Conservation (phyloP, 192 early-diverging fungal species). For the Powellomyces hirtus region DNA sequence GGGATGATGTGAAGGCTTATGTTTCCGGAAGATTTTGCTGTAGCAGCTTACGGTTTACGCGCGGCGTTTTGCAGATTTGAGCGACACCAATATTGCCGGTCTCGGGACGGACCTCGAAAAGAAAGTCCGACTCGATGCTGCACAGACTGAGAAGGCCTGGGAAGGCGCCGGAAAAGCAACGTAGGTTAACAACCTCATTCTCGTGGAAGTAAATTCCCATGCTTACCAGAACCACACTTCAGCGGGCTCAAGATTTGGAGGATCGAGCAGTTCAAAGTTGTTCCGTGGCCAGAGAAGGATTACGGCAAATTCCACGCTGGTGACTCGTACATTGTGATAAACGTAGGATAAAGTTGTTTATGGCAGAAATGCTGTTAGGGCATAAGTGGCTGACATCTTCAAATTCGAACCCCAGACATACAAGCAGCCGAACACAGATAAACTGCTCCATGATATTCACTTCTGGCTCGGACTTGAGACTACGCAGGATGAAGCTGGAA, state of each 20-base stretch:
- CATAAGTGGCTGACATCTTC: too few species aligned
- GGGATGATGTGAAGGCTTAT: background rate
- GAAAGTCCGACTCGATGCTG: slow-evolving; percentile 56
- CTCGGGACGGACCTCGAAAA: slow-evolving; percentile 48
- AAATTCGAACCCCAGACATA: too few species aligned
- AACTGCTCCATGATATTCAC: slow-evolving; percentile 73
- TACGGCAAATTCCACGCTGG: slow-evolving; percentile 72
- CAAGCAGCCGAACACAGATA: slow-evolving; percentile 57
- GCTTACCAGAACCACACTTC: too few species aligned
- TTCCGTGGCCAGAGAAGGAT: slow-evolving; percentile 56
- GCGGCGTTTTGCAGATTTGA: slow-evolving; percentile 16
- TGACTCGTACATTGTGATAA: slow-evolving; percentile 75
- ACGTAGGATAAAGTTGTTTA: slow-evolving; percentile 56
- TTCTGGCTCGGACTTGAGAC: slow-evolving; percentile 82
- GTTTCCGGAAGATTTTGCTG: too few species aligned
- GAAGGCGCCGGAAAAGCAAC: slow-evolving; percentile 46
- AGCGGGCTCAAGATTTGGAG: slow-evolving; percentile 74
- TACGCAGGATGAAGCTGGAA: slow-evolving; percentile 76
- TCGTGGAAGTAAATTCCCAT: background rate
- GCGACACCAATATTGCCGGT: slow-evolving; percentile 26
- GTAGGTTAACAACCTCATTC: slow-evolving; percentile 15
- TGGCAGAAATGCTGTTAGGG: too few species aligned
- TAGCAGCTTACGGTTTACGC: too few species aligned
- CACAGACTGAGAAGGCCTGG: slow-evolving; percentile 62
- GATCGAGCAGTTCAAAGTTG: slow-evolving; percentile 74